These are phyloP conservation scores for Boletus rufocinnamomeus DNA, from an alignment of 768 basidiomycete genomes.

Conservation along the genomic window DNA sequence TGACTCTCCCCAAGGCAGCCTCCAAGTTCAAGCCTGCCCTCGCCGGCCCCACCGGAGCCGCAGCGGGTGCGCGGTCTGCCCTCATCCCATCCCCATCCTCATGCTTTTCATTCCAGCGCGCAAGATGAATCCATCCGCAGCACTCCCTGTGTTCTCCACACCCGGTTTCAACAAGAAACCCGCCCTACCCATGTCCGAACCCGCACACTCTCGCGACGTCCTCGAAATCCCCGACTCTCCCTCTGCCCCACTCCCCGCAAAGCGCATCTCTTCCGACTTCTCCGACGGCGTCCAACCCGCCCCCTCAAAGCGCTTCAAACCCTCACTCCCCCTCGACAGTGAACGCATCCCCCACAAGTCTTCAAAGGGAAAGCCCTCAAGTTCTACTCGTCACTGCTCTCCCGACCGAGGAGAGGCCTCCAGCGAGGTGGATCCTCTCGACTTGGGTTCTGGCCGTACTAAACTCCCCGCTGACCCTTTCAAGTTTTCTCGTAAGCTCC, in stretches of 20 bases:
- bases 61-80: slow-evolving; percentile 12
- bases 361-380: slow-evolving; percentile 6
- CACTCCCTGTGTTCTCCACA: slow-evolving; percentile 46
- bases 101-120: slow-evolving; percentile 23
- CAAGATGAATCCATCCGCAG: slow-evolving; percentile 12
- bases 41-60: background rate
- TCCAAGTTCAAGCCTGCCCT: slow-evolving; percentile 52
- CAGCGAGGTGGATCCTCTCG: slow-evolving; percentile 30
- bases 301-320: slow-evolving; percentile 37
- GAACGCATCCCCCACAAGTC: slow-evolving; percentile 25
- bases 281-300: slow-evolving; percentile 8
- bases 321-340: slow-evolving; percentile 21
- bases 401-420: slow-evolving; percentile 17
- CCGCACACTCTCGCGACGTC: slow-evolving; percentile 4
- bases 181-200: slow-evolving; percentile 12
- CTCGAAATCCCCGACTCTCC: slow-evolving; percentile 23
- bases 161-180: slow-evolving; percentile 42
- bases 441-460: slow-evolving; percentile 8
- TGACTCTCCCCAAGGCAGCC: slow-evolving; percentile 6
- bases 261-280: slow-evolving; percentile 34
- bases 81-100: slow-evolving; percentile 5
- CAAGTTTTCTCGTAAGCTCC: slow-evolving; percentile 19
- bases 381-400: slow-evolving; percentile 16
- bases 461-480: slow-evolving; percentile 17
- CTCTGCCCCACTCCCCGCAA: slow-evolving; percentile 22